Conservation (phyloP, 2,329 filamentous ascomycete genomes). For the Orbilia oligospora region DNA sequence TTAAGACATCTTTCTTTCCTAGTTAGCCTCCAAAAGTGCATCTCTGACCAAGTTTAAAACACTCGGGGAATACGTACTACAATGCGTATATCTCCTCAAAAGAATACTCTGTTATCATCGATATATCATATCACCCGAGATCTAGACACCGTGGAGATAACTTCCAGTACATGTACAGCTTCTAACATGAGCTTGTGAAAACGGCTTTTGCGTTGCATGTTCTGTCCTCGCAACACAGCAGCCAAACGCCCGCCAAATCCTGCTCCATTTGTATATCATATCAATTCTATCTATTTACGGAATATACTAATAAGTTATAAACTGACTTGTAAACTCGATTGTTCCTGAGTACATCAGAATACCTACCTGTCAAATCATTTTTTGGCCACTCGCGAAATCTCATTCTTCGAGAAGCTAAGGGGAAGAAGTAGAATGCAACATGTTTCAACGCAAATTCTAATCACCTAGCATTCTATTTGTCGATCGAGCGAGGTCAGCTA, state of each 20-base stretch:
- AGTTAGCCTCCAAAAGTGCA: conserved; percentile 25
- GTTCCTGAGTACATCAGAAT: no score
- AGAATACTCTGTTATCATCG: conserved; percentile 31
- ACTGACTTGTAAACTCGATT: background rate
- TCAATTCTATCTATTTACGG: no score
- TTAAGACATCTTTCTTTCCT: background rate
- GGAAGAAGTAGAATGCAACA: background rate
- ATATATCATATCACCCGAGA: background rate
- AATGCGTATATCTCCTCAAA: conserved; percentile 12
- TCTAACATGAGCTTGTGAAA: background rate
- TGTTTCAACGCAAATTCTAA: background rate
- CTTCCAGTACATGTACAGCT: background rate
- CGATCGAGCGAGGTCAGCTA: no score
- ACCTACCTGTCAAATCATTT: background rate
- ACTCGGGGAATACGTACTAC: background rate
- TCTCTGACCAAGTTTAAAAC: conserved; percentile 1
- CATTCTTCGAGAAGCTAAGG: background rate
- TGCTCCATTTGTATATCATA: no score
- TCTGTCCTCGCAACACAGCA: background rate
- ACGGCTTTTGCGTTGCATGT: background rate
- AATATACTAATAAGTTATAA: no score
- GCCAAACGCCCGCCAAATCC: background rate
- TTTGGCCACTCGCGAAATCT: background rate
- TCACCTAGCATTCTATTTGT: no score
- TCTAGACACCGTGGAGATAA: conserved; percentile 26